phyloP scores from a whole-genome alignment of 495 filamentous ascomycete genomes.

The Tuber microsphaerosporum region DNA sequence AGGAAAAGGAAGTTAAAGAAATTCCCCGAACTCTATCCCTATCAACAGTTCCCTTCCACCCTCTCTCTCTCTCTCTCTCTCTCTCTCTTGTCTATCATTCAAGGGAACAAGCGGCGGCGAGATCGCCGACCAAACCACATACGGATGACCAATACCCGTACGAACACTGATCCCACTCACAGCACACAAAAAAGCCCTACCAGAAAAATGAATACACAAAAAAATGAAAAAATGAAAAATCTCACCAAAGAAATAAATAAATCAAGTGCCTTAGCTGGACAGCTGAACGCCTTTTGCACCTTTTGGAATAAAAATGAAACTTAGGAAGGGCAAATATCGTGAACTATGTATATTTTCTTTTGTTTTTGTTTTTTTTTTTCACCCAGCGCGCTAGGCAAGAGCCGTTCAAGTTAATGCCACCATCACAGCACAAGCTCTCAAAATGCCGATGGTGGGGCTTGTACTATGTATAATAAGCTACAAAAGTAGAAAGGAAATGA shows the following conservation, averaged over 20 bases:
- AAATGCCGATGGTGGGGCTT: not conserved
- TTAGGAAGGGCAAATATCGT: not conserved
- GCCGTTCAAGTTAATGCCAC: not conserved
- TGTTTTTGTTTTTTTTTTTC: not conserved
- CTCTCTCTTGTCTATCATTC: not conserved
- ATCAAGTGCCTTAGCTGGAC: not conserved
- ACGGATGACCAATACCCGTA: not conserved
- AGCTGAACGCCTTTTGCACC: not conserved
- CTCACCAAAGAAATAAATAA: not conserved
- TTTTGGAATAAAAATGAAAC: not conserved
- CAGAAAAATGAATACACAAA: not conserved
- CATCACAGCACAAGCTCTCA: not conserved
- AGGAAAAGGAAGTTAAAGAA: not conserved
- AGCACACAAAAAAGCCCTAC: not conserved
- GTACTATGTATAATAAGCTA: not conserved
- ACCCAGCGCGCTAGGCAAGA: not conserved
- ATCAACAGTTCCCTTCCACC: not conserved
- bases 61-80: not conserved
- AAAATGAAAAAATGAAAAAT: not conserved
- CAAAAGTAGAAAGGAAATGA: not conserved
- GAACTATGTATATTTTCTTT: not conserved
- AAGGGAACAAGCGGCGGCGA: not conserved
- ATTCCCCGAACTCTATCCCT: not conserved
- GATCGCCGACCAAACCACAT: constrained; percentile 3
- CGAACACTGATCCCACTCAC: not conserved